Conservation (phyloP, 768 basidiomycete genomes). For the Roridomyces roridus region DNA sequence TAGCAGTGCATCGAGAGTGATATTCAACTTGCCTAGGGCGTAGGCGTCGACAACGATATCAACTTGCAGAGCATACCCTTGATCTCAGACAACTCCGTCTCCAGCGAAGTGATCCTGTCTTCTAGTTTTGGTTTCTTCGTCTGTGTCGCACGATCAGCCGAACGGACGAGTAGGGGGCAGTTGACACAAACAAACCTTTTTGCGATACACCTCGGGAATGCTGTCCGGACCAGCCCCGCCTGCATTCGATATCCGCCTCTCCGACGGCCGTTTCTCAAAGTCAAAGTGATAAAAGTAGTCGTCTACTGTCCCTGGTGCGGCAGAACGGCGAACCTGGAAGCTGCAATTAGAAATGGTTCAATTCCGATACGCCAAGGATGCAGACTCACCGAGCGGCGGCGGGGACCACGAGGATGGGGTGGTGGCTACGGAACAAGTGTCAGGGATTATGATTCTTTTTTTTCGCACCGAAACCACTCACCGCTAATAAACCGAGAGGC, state of each 20-base stretch:
- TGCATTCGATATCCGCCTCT: neutral
- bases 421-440: neutral
- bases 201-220: conserved; percentile 17
- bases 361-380: neutral
- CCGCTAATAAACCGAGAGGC: conserved; percentile 6
- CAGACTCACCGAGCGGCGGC: neutral
- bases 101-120: conserved; percentile 22
- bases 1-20: too few species aligned
- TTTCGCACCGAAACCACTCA: neutral
- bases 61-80: conserved; percentile 23
- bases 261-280: conserved; percentile 17
- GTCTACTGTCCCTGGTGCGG: neutral
- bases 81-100: conserved; percentile 24
- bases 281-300: conserved; percentile 23
- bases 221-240: conserved; percentile 2
- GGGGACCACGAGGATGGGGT: conserved; percentile 6
- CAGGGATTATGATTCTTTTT: neutral
- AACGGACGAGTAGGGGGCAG: neutral
- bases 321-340: neutral
- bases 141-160: neutral
- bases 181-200: neutral
- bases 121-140: conserved; percentile 24
- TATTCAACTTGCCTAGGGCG: too few species aligned
- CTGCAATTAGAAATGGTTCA: neutral
- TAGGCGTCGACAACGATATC: conserved; percentile 12